Conservation (phyloP, 805 yeast species). For the Hanseniaspora vineae region DNA sequence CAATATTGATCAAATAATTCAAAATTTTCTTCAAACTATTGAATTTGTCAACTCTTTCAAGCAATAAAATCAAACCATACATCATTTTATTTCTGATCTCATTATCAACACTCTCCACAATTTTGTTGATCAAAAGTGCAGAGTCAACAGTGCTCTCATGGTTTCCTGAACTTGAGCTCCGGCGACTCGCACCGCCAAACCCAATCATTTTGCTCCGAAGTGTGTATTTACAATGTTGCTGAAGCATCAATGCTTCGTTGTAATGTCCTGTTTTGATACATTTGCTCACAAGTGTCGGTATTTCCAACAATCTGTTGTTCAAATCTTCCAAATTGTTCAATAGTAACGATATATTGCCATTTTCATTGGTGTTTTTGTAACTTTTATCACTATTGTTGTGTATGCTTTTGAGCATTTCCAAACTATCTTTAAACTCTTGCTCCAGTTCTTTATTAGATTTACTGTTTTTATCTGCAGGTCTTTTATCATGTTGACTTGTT, state of each 20-base stretch:
- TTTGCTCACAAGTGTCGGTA: slow-evolving; percentile 73
- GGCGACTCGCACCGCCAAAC: slow-evolving; percentile 17
- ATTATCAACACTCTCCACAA: slow-evolving; percentile 15
- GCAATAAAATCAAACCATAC: slow-evolving; percentile 49
- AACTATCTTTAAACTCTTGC: neutral
- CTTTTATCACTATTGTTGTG: neutral
- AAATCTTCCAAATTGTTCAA: slow-evolving; percentile 1
- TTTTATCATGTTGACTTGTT: too few relatives aligned
- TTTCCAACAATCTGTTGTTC: slow-evolving; percentile 33
- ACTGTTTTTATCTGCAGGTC: neutral
- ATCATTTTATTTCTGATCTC: slow-evolving; percentile 43
- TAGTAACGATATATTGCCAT: neutral
- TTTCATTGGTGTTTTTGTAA: neutral
- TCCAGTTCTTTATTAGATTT: neutral
- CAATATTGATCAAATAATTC: slow-evolving; percentile 59
- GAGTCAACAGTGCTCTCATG: slow-evolving; percentile 5
- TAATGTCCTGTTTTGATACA: slow-evolving; percentile 81
- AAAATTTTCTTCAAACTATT: slow-evolving; percentile 69
- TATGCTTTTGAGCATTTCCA: neutral
- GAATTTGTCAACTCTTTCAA: slow-evolving; percentile 67
- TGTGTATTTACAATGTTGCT: slow-evolving; percentile 51
- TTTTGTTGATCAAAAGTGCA: slow-evolving; percentile 16
- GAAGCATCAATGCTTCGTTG: slow-evolving; percentile 78
- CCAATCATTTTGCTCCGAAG: slow-evolving; percentile 55
- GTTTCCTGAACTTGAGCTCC: slow-evolving; percentile 13